Evolutionary conservation across 23 red algal genomes (phyloP), one percentile per base, ranked within the genome.

Genomic region (Porphyridium purpureum): DNA sequence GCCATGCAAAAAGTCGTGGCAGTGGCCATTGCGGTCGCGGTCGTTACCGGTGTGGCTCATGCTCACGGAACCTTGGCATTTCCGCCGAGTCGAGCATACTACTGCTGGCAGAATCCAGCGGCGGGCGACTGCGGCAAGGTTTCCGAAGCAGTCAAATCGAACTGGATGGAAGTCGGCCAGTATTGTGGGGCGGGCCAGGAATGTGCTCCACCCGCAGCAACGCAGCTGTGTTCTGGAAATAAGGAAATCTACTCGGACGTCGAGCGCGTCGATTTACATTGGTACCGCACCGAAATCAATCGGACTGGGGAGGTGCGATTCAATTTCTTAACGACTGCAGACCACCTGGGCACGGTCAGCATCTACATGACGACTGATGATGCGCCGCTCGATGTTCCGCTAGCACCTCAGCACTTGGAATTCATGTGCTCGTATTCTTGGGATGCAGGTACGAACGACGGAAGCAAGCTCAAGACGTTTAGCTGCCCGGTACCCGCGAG

Each of bases 121-220:
- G 11, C 11, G 11, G 11, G 11, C 38, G 38, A 11, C 17, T 44
- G 38, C 38, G 11, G 11, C 11, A 17, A 17, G 17, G 17, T 17
- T 11, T 17, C 11, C 11, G 17, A 17, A 11, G 11, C 38, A 11
- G 38, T 44, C 38, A 44, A 11, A 11, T 44, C 11, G 11, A 44
- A 44, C 38, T 44, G 38, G 38, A 44, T 11, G 11, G 38, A 44
- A 44, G 38, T 44, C 17, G 38, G 38, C 17, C 38, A 44, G 38
- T 44, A 44, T 17, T 44, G 38, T 17, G 38, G 38, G 11, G 38
- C 38, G 11, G 38, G 38, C 11, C 38, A 11, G 11, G 38, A 44
- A 11, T 44, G 38, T 17, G 11, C 38, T 44, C 38, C 17, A 11
- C 11, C 17, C 11, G 11, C 11, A 44, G 38, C 11, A 11, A 17